Conservation (phyloP, 1,284 basidiomycete genomes). For the Xerocomus nothofagi region DNA sequence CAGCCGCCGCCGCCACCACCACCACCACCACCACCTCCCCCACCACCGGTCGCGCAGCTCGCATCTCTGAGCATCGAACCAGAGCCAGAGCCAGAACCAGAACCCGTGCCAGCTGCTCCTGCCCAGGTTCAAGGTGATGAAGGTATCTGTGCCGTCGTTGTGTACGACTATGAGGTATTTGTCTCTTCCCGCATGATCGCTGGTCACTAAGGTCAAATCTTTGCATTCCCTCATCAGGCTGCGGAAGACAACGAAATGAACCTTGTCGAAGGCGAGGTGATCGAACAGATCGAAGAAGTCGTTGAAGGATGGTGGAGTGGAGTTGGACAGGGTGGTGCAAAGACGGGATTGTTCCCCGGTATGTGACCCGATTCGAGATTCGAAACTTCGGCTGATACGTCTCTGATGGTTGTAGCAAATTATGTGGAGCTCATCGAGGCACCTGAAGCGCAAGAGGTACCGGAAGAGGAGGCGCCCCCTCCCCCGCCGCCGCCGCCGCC, state of each 20-base stretch:
- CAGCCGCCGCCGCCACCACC: slow-evolving; percentile 27
- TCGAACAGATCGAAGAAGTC: slow-evolving; percentile 81
- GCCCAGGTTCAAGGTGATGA: slow-evolving; percentile 39
- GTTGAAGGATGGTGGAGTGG: slow-evolving; percentile 89
- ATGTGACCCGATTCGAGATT: slow-evolving; percentile 21
- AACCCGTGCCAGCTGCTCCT: slow-evolving; percentile 32
- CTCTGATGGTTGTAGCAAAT: slow-evolving; percentile 50
- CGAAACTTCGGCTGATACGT: neutral
- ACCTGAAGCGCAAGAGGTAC: slow-evolving; percentile 39
- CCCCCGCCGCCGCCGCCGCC: slow-evolving; percentile 42
- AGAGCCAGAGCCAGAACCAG: slow-evolving; percentile 16
- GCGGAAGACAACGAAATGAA: slow-evolving; percentile 84
- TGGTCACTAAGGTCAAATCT: neutral
- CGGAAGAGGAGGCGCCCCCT: slow-evolving; percentile 36
- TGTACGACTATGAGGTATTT: slow-evolving; percentile 76
- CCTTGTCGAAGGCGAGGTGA: slow-evolving; percentile 77
- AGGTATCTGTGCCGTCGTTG: slow-evolving; percentile 61
- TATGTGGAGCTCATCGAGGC: slow-evolving; percentile 75
- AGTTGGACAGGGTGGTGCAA: slow-evolving; percentile 58
- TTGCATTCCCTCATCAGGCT: slow-evolving; percentile 42
- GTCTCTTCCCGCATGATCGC: neutral
- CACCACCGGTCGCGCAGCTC: slow-evolving; percentile 23
- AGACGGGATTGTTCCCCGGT: slow-evolving; percentile 78
- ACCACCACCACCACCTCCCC: slow-evolving; percentile 20
- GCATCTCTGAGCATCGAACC: slow-evolving; percentile 16